A percentile compares a stretch with the other conserved stretches of the same genome.
Conservation (phyloP, 345 rosid genomes). For the Rhodomyrtus tomentosa region DNA sequence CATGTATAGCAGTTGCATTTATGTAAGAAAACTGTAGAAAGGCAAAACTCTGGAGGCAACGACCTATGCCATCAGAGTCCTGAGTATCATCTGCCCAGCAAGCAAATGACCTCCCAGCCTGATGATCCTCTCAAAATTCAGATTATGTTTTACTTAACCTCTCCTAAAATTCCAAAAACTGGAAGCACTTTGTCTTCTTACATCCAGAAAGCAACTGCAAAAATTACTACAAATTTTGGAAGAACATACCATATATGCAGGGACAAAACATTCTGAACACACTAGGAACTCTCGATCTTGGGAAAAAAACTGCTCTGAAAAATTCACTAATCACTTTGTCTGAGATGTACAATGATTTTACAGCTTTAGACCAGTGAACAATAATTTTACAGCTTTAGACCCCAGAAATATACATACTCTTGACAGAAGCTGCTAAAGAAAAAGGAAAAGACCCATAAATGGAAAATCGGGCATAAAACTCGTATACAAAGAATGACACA, state of each 20-base stretch:
- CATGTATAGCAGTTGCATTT: neutral
- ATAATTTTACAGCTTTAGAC: slow-evolving; percentile 23
- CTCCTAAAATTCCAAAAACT: neutral
- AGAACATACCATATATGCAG: neutral
- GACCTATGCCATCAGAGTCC: neutral
- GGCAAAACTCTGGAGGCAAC: neutral
- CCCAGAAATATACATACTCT: neutral
- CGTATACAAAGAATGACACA: slow-evolving; percentile 33
- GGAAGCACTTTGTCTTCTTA: neutral
- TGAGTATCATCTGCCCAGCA: neutral
- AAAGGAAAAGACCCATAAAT: slow-evolving; percentile 8
- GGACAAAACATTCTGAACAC: neutral
- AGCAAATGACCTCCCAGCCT: neutral
- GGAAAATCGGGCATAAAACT: slow-evolving; percentile 7
- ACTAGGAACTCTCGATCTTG: neutral
- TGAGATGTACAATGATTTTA: slow-evolving; percentile 51
- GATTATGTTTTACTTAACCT: neutral
- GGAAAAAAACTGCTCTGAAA: slow-evolving; percentile 1
- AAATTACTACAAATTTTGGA: neutral
- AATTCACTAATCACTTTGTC: slow-evolving; percentile 15
- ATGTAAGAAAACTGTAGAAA: neutral
- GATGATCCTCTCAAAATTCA: neutral
- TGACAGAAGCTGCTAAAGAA: slow-evolving; percentile 13
- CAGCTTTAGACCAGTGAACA: slow-evolving; percentile 24
- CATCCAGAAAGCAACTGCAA: neutral